A percentile compares a stretch with the other conserved stretches of the same genome.
These are phyloP conservation scores for Nakazawaea anatomiae DNA, from an alignment of 805 yeast species.

Conservation along the genomic window DNA sequence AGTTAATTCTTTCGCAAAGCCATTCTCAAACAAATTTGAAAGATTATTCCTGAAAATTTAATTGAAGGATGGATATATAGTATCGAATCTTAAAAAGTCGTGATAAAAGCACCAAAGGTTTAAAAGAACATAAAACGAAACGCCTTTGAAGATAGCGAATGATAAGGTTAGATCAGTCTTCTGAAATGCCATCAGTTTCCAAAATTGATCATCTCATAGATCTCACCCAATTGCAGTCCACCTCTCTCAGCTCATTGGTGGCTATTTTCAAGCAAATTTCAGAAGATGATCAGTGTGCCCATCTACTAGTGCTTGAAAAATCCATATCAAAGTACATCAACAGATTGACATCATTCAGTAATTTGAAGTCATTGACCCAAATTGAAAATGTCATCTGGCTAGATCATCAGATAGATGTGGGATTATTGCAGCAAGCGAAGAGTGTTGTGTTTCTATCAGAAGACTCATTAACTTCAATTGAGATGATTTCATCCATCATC, in stretches of 20 bases:
- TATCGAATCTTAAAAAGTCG: no score
- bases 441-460: constrained; percentile 18
- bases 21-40: no score
- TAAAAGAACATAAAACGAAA: no score
- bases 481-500: constrained; percentile 4
- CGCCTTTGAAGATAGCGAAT: no score
- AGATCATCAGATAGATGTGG: constrained; percentile 12
- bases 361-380: constrained; percentile 18
- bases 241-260: constrained; percentile 1
- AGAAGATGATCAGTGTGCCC: background rate
- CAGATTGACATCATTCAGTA: constrained; percentile 20
- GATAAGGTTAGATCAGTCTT: no score
- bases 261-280: constrained; percentile 7
- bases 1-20: no score
- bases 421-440: constrained; percentile 12
- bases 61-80: no score
- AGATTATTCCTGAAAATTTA: no score
- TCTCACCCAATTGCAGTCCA: background rate
- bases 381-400: constrained; percentile 24
- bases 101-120: no score
- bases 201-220: background rate
- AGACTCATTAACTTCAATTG: background rate
- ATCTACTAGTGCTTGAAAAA: constrained; percentile 14
- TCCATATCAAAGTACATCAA: constrained; percentile 20
- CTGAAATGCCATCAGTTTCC: background rate